phyloP scores from a whole-genome alignment of 2,329 filamentous ascomycete genomes.

The Anthostomella pinea region DNA sequence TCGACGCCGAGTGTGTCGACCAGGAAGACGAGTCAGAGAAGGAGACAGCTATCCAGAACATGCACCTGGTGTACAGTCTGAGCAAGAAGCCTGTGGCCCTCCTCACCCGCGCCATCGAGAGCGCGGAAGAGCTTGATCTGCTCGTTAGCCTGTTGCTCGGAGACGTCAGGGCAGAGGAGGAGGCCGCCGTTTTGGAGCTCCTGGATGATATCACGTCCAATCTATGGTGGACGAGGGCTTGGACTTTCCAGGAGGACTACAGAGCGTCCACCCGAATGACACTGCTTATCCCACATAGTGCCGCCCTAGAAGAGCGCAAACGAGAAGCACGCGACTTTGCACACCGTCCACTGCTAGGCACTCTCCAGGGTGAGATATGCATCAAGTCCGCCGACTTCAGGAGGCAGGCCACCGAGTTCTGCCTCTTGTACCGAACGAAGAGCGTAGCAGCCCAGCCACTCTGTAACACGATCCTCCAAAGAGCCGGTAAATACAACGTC shows the following conservation, averaged over 20 bases:
- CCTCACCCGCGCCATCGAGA: constrained; percentile 24
- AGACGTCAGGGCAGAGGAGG: constrained; percentile 18
- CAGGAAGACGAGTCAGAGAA: constrained; percentile 25
- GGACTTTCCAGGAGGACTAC: constrained; percentile 32
- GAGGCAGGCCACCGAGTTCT: constrained; percentile 25
- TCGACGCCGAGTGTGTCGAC: constrained; percentile 29
- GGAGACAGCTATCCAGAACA: constrained; percentile 29
- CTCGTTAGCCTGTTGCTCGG: constrained; percentile 21
- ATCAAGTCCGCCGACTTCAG: constrained; percentile 26
- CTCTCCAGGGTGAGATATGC: constrained; percentile 24
- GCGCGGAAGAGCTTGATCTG: constrained; percentile 23
- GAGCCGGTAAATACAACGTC: constrained; percentile 28
- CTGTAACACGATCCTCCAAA: constrained; percentile 25
- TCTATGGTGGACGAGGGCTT: constrained; percentile 30
- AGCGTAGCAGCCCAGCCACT: constrained; percentile 12
- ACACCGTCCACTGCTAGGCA: constrained; percentile 18
- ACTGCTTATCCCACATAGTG: constrained; percentile 27
- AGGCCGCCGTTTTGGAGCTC: constrained; percentile 20
- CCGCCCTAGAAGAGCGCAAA: constrained; percentile 23
- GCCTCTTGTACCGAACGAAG: constrained; percentile 22
- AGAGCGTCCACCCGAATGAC: constrained; percentile 26
- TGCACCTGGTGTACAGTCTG: constrained; percentile 30
- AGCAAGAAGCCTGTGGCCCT: constrained; percentile 26
- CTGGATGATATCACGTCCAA: constrained; percentile 27
- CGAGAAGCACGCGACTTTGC: constrained; percentile 11